These are phyloP conservation scores for Lentinula lateritia DNA, from an alignment of 768 basidiomycete species.

Conservation along the genomic window DNA sequence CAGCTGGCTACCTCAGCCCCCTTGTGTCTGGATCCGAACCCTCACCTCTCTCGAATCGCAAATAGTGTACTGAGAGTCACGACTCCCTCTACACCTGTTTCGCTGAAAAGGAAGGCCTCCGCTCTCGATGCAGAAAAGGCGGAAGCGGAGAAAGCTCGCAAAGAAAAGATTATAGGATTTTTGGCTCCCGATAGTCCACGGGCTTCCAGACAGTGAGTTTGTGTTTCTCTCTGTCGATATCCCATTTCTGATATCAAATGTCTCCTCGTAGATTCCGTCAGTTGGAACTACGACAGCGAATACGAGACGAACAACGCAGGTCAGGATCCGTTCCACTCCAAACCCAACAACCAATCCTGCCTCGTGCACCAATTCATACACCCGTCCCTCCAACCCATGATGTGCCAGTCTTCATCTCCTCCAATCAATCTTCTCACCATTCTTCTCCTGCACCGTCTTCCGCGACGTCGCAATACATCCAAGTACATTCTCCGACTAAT, in stretches of 20 bases:
- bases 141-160: constrained; percentile 67
- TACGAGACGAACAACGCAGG: constrained; percentile 5
- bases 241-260: neutral
- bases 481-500: constrained; percentile 27
- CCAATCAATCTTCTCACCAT: neutral
- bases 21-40: constrained; percentile 76
- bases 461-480: constrained; percentile 19
- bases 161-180: constrained; percentile 71
- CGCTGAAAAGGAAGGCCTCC: constrained; percentile 73
- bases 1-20: constrained; percentile 73
- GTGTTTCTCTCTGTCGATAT: neutral
- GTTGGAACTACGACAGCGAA: constrained; percentile 20
- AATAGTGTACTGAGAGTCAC: constrained; percentile 73
- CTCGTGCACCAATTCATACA: constrained; percentile 22
- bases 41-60: constrained; percentile 67
- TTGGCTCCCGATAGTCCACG: constrained; percentile 51
- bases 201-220: constrained; percentile 29
- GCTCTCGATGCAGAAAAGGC: constrained; percentile 70
- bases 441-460: constrained; percentile 14
- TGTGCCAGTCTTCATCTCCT: neutral
- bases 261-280: constrained; percentile 13
- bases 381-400: constrained; percentile 20
- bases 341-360: constrained; percentile 16
- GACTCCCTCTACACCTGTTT: constrained; percentile 63
- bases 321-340: constrained; percentile 3